Conservation (phyloP, 2,329 filamentous ascomycete genomes). For the Pseudopithomyces maydicus region DNA sequence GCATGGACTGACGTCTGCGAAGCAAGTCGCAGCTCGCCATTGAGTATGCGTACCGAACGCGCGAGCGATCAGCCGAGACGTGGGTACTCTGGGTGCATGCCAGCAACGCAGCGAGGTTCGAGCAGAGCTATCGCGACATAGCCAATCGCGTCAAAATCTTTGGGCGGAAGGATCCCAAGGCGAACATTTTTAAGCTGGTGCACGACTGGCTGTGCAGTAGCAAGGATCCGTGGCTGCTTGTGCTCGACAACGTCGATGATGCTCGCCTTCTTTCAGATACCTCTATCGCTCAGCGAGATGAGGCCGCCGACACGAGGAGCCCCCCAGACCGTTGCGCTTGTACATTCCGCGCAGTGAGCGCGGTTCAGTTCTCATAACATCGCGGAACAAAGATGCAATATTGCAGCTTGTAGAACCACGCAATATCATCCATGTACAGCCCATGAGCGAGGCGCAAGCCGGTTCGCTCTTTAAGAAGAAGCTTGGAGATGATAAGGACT, state of each 20-base stretch:
- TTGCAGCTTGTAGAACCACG: slow-evolving; percentile 9
- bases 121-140: slow-evolving; percentile 17
- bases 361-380: slow-evolving; percentile 16
- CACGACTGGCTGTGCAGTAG: slow-evolving; percentile 16
- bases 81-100: slow-evolving; percentile 16
- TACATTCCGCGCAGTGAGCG: slow-evolving; percentile 11
- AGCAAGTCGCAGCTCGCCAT: slow-evolving; percentile 18
- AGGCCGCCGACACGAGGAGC: background rate
- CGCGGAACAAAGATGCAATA: slow-evolving; percentile 7
- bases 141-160: slow-evolving; percentile 13
- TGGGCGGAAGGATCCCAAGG: slow-evolving; percentile 11
- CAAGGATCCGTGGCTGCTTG: slow-evolving; percentile 15
- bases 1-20: background rate
- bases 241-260: slow-evolving; percentile 15
- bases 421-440: slow-evolving; percentile 9
- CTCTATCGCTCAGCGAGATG: background rate
- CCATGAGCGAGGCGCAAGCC: slow-evolving; percentile 11
- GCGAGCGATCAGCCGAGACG: slow-evolving; percentile 8
- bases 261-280: background rate
- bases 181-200: slow-evolving; percentile 17
- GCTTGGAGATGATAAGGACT: background rate
- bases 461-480: slow-evolving; percentile 12
- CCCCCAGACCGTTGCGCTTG: background rate
- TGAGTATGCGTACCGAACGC: slow-evolving; percentile 11
- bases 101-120: slow-evolving; percentile 17